Conservation (phyloP, 2,329 filamentous ascomycete species). For the Gaeumannomyces tritici region DNA sequence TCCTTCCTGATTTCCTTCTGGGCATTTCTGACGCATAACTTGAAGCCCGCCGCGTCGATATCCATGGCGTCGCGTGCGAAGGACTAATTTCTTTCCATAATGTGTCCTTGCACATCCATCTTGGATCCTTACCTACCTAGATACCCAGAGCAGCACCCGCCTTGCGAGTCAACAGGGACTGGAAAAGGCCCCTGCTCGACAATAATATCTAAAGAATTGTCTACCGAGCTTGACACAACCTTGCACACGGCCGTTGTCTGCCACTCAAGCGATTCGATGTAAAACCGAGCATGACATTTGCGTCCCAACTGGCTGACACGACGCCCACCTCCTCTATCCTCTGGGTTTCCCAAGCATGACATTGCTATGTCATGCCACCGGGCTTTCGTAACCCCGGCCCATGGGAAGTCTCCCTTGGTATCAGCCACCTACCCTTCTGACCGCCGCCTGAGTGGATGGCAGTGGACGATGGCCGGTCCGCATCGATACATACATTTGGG, state of each 20-base stretch:
- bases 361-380: not conserved
- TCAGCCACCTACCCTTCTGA: not conserved
- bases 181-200: not conserved
- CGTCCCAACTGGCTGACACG: too few species aligned
- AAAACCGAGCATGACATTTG: not conserved
- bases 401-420: not conserved
- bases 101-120: not conserved
- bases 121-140: too few species aligned
- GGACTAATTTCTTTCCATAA: not conserved
- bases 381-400: too few species aligned
- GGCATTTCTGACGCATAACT: not conserved
- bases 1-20: not conserved
- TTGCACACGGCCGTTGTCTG: not conserved
- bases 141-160: not conserved
- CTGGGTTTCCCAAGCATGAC: too few species aligned
- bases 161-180: not conserved
- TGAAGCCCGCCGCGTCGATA: not conserved
- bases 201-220: not conserved
- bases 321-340: too few species aligned
- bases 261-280: not conserved
- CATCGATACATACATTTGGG: not conserved
- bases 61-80: not conserved
- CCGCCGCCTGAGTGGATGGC: not conserved
- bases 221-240: not conserved
- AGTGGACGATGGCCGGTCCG: too few species aligned